Base-by-base conservation (phyloP, 2,329 filamentous ascomycete species). In the Aureobasidium sp. region DNA sequence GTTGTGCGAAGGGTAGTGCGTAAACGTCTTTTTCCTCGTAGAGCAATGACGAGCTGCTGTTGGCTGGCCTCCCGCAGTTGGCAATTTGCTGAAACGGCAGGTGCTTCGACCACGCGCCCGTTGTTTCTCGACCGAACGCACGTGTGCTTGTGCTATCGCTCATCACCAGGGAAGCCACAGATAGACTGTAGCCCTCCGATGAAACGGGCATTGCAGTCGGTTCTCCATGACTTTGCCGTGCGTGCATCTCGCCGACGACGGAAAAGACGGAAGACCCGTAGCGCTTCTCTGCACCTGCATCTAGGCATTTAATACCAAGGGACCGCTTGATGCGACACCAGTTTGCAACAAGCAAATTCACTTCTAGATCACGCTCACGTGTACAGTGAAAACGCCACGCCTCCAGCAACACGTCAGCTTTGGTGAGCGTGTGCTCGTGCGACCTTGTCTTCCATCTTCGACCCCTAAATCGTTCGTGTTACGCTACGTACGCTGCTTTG, bases 21-120 rank as follows among this genome's bases (percentile, higher is more conserved):
- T 39, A 29, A 61, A 61, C 59, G 59, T 30, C 32, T 47, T 61
- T 61, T 41, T 37, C 49, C 48, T n/a, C 36, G 36, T 55, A 48
- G 39, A 49, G 49, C 37, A 61, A 61, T 50, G 39, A 53, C 59
- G 59, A 48, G 10, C 15, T 61, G 36, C 59, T 47, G 59, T 61
- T 61, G 59, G 59, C 59, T 61, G 59, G 59, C 49, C 37, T 45
- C 49, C 48, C 48, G 42, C 59, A 48, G 49, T 48, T 55, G 59
- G 15, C 48, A 61, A 61, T 55, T 61, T 61, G 57, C 57, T 53
- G 59, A 61, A 61, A 61, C 50, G 59, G 49, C 59, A 61, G 41
- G 29, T 61, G 59, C 41, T 50, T 54, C 49, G 59, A 41, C 59
- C 59, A 61, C 50, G 59, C 59, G 59, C 59, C 59, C 50, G 59